Evolutionary conservation across 768 basidiomycete genomes (phyloP).

Genomic region (Rhodotorula kratochvilovae): DNA sequence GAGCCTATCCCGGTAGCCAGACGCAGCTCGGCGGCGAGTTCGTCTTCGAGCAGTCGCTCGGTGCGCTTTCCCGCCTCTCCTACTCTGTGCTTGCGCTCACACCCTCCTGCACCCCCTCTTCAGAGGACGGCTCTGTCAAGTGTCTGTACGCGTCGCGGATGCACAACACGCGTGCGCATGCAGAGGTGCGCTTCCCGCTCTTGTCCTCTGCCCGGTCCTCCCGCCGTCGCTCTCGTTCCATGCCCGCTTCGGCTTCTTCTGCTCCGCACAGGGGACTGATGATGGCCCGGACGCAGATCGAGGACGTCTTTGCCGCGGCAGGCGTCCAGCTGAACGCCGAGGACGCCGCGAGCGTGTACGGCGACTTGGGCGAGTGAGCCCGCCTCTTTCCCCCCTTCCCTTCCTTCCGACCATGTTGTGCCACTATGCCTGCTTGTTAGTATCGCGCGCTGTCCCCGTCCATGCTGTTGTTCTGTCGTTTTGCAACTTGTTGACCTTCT

Average conservation of each 20-base stretch:
- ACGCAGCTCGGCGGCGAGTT: slow-evolving; percentile 38
- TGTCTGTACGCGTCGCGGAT: slow-evolving; percentile 26
- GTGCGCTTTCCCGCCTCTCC: not conserved
- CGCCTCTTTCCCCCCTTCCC: not conserved
- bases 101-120: not conserved
- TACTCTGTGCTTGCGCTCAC: not conserved
- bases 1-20: slow-evolving; percentile 26
- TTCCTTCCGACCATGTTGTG: not conserved
- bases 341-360: slow-evolving; percentile 26
- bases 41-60: slow-evolving; percentile 12
- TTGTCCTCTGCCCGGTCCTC: not conserved
- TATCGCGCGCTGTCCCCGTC: not conserved
- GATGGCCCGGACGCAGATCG: slow-evolving; percentile 19
- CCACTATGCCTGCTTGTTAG: no score
- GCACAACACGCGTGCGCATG: slow-evolving; percentile 22
- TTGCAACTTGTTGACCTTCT: no score
- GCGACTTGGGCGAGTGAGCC: not conserved
- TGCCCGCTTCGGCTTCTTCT: no score
- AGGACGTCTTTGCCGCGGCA: slow-evolving; percentile 30
- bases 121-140: slow-evolving; percentile 3
- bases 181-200: slow-evolving; percentile 3
- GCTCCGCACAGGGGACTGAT: no score
- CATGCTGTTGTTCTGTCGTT: not conserved
- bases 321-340: slow-evolving; percentile 27
- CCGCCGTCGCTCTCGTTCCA: no score